These are phyloP conservation scores for Phytophthora megakarya DNA, from an alignment of 352 stramenopile species.

Conservation along the genomic window DNA sequence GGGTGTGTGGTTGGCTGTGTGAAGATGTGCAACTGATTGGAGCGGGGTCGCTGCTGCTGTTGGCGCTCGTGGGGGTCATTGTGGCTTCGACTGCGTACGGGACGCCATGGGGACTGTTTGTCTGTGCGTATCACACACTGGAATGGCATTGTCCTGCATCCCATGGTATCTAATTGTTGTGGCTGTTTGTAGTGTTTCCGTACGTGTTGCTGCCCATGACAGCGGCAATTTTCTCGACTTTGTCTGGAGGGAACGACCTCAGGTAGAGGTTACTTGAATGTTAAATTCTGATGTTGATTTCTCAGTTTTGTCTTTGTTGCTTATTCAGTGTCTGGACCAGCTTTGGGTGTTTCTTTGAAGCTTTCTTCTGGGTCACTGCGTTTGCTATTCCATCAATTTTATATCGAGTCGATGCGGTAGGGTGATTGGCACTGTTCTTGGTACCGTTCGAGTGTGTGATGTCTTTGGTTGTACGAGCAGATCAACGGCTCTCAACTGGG, in stretches of 20 bases:
- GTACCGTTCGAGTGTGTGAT: neutral
- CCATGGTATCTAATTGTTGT: neutral
- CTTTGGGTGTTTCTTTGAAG: slow-evolving; percentile 78
- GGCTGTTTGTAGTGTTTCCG: slow-evolving; percentile 49
- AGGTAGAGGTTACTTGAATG: slow-evolving; percentile 32
- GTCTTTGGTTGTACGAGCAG: slow-evolving; percentile 25
- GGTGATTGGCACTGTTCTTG: slow-evolving; percentile 3
- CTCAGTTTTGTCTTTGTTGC: no score
- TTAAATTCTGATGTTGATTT: no score
- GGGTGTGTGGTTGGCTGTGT: slow-evolving; percentile 6
- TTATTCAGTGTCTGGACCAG: slow-evolving; percentile 48
- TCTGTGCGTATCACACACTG: slow-evolving; percentile 57
- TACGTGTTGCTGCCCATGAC: slow-evolving; percentile 71
- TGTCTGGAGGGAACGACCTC: slow-evolving; percentile 58
- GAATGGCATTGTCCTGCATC: no score
- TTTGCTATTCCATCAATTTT: slow-evolving; percentile 67
- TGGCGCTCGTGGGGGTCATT: slow-evolving; percentile 62
- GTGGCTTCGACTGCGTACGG: slow-evolving; percentile 62
- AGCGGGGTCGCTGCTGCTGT: slow-evolving; percentile 54
- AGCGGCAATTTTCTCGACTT: slow-evolving; percentile 53
- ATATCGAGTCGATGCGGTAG: slow-evolving; percentile 66
- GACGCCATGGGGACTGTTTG: slow-evolving; percentile 71
- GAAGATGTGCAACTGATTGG: slow-evolving; percentile 46
- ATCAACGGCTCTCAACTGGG: slow-evolving; percentile 63
- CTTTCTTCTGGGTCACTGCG: slow-evolving; percentile 71